Evolutionary conservation across 192 early-diverging fungal genomes (phyloP).

Genomic region (Thamnidium elegans): DNA sequence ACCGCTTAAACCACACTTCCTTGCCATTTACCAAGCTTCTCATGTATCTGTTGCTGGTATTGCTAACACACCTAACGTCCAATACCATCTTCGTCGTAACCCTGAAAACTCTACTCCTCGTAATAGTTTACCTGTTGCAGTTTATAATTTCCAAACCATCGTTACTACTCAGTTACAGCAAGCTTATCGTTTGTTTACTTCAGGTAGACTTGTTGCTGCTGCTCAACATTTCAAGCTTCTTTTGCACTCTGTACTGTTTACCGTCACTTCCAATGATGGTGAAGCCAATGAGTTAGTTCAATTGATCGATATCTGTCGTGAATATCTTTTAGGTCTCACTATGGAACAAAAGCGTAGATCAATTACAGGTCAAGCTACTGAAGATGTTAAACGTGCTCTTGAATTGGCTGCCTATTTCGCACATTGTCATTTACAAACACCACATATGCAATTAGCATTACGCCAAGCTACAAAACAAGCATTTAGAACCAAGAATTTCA

Average conservation of each 20-base stretch:
- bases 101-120: constrained; percentile 51
- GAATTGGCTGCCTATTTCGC: constrained; percentile 97
- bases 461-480: constrained; percentile 83
- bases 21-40: constrained; percentile 79
- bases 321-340: constrained; percentile 88
- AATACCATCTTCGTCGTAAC: constrained; percentile 68
- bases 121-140: constrained; percentile 56
- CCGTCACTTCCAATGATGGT: constrained; percentile 57
- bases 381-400: constrained; percentile 64
- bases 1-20: constrained; percentile 84
- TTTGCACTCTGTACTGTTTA: constrained; percentile 77
- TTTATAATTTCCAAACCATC: constrained; percentile 55
- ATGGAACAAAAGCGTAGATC: constrained; percentile 81
- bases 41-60: constrained; percentile 59
- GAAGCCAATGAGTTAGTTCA: constrained; percentile 78
- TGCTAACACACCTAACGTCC: constrained; percentile 56
- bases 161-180: constrained; percentile 74
- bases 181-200: constrained; percentile 77
- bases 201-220: constrained; percentile 81
- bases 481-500: constrained; percentile 82
- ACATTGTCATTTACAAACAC: constrained; percentile 83
- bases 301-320: constrained; percentile 77
- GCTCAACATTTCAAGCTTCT: constrained; percentile 71
- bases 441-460: constrained; percentile 86
- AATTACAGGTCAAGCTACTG: constrained; percentile 54